Percentiles rank a stretch among this genome's conserved stretches.
phyloP scores from a whole-genome alignment of 257 asterid species.

The Plectranthus barbatus region DNA sequence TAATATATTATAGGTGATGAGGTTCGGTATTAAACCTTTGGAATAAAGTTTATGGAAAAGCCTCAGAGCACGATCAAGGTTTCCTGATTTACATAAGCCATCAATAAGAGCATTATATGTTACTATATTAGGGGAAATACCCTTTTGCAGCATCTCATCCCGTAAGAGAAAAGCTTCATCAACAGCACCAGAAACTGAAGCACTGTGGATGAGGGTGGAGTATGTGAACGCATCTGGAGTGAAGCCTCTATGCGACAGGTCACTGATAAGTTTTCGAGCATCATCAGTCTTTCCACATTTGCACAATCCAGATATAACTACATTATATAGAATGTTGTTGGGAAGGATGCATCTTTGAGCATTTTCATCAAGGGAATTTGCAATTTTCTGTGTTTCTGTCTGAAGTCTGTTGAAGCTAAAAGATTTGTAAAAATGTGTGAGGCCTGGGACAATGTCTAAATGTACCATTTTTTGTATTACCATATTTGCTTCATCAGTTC shows the following conservation, averaged over 20 bases:
- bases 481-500: conserved; percentile 50
- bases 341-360: conserved; percentile 33
- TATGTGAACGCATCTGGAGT: conserved; percentile 82
- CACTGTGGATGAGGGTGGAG: conserved; percentile 63
- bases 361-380: conserved; percentile 43
- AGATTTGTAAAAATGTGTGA: conserved; percentile 30
- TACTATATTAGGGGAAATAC: conserved; percentile 62
- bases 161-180: conserved; percentile 76
- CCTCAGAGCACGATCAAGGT: conserved; percentile 63
- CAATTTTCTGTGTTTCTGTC: conserved; percentile 36
- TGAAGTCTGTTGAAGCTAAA: conserved; percentile 22
- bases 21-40: conserved; percentile 59
- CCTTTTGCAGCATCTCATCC: conserved; percentile 74
- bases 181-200: conserved; percentile 51
- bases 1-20: conserved; percentile 68
- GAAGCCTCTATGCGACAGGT: conserved; percentile 52
- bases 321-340: conserved; percentile 57
- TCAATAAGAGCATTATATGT: conserved; percentile 74
- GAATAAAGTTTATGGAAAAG: conserved; percentile 62
- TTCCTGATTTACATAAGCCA: conserved; percentile 78
- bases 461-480: conserved; percentile 57
- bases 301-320: conserved; percentile 69
- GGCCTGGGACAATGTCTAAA: conserved; percentile 36
- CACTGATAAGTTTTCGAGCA: conserved; percentile 45
- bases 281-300: conserved; percentile 63